These are phyloP conservation scores for Puccinia horiana DNA, from an alignment of 1,284 basidiomycete genomes.

Conservation along the genomic window DNA sequence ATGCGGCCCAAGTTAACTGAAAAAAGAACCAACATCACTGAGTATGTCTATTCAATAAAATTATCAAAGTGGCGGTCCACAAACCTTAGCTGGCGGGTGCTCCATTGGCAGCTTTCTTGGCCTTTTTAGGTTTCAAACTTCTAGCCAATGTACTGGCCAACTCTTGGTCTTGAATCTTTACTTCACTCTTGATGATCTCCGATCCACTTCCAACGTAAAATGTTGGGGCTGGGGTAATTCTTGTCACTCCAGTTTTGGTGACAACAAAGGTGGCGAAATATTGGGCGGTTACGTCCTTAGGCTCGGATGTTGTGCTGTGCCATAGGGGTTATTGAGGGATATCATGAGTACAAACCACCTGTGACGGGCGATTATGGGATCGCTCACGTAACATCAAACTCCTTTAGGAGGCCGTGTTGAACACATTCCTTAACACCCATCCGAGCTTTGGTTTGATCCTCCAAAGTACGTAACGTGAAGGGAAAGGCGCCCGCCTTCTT, in stretches of 20 bases:
- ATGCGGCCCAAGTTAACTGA: not conserved
- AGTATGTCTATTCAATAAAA: not conserved
- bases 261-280: constrained; percentile 56
- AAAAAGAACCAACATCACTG: not conserved
- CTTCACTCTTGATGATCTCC: constrained; percentile 82
- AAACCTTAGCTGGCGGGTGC: constrained; percentile 27
- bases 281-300: constrained; percentile 53
- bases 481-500: constrained; percentile 97
- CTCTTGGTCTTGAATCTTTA: constrained; percentile 82
- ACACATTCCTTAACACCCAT: constrained; percentile 96
- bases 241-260: constrained; percentile 56
- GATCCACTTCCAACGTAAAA: constrained; percentile 88
- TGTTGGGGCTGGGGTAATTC: constrained; percentile 70
- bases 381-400: constrained; percentile 71
- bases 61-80: not conserved
- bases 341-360: not conserved
- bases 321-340: not conserved
- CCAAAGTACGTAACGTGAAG: constrained; percentile 88
- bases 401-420: constrained; percentile 84
- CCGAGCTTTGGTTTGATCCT: constrained; percentile 91
- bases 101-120: constrained; percentile 74
- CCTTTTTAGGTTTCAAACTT: constrained; percentile 84
- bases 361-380: not conserved
- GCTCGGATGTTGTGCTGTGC: constrained; percentile 53
- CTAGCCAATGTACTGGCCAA: constrained; percentile 75